These are phyloP conservation scores for Umbelopsis isabellina DNA, from an alignment of 192 early-diverging fungal species.

Conservation along the genomic window DNA sequence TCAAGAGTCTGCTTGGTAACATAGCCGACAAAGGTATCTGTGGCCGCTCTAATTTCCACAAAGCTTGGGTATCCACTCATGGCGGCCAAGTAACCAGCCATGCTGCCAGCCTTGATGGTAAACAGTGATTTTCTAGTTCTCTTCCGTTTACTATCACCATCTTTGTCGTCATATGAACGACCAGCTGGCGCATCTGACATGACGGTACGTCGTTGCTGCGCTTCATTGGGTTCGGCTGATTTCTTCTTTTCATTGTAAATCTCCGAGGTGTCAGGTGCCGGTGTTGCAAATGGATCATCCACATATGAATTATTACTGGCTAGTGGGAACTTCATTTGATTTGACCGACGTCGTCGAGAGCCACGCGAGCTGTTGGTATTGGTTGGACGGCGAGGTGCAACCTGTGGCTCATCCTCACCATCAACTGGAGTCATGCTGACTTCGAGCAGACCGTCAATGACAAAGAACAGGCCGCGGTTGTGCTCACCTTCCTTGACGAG, in stretches of 20 bases:
- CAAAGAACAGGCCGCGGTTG: constrained; percentile 84
- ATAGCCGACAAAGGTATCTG: constrained; percentile 85
- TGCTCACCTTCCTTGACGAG: constrained; percentile 87
- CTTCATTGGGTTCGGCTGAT: constrained; percentile 4
- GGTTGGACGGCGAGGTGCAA: neutral
- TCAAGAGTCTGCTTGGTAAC: constrained; percentile 84
- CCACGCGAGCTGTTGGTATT: neutral
- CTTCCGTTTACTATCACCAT: constrained; percentile 7
- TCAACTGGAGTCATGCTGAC: constrained; percentile 53
- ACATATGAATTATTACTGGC: neutral
- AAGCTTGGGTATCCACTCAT: constrained; percentile 91
- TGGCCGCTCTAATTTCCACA: constrained; percentile 81
- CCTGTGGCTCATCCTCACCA: neutral
- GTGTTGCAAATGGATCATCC: constrained; percentile 3
- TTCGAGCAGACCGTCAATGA: constrained; percentile 89
- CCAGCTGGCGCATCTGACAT: constrained; percentile 38
- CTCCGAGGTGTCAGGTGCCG: neutral
- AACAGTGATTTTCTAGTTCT: constrained; percentile 60
- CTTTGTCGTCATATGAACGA: constrained; percentile 5
- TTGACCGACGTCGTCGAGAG: neutral
- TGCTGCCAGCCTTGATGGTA: constrained; percentile 78
- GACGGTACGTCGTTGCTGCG: neutral
- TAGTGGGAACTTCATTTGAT: neutral
- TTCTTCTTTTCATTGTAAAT: constrained; percentile 1
- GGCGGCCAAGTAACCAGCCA: constrained; percentile 92